Evolutionary conservation across 75 land plant genomes (phyloP), one percentile per base, ranked within the genome.

Genomic region (Sequoia sempervirens): DNA sequence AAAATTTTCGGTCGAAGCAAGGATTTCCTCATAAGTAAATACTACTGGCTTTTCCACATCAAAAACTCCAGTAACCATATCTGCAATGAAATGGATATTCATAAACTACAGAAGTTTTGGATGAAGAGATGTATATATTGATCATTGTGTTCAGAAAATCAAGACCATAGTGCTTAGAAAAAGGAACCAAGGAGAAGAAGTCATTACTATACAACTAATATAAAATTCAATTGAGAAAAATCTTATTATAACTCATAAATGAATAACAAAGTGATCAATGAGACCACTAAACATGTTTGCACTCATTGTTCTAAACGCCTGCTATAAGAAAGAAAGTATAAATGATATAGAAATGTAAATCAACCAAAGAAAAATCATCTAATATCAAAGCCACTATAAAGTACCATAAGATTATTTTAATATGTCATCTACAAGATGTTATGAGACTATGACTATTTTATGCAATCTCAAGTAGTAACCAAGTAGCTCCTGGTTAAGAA

Each of bases 1-100:
- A 84, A 93, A 95, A 28, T 87, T 84, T 75, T 93, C 95, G 36
- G 97, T 93, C 28, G 94, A 85, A 61, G 84, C 82, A 12, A 89
- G 82, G 58, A 95, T 87, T 83, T 95, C 97, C 82, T 93, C 91
- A 83, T 91, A 88, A 3, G 91, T 79, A 75, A 94, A 95, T 56
- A 92, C 87, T 45, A 93, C 84, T 47, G 97, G 97, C 82, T 91
- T 95, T 81, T 95, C 96, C 68, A 87, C 58, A 23, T 92, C 91
- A 90, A 93, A 85, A 4, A 88, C 87, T 46, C 90, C 89, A 75
- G 83, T 86, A 73, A 88, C 88, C 41, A 95, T 70, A 45, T 88
- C 93, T 95, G 85, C 83, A 83, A 18, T 47, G 83, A 30, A 84
- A 13, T 13, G 12, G 20, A 47, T 20, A 58, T 28, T 36, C 34